Conservation (phyloP, 768 basidiomycete genomes). For the Pluteus cervinus region DNA sequence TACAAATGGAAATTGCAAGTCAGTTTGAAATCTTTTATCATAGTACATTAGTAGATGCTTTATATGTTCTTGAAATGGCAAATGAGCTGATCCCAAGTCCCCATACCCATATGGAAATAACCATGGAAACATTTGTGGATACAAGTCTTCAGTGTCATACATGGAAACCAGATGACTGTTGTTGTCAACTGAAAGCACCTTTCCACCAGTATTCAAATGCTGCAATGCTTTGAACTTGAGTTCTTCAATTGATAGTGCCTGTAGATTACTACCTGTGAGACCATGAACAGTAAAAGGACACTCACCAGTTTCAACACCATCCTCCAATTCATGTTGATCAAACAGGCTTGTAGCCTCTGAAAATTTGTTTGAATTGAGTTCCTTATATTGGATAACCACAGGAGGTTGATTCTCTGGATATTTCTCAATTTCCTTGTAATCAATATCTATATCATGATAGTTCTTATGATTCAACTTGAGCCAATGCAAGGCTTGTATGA, state of each 20-base stretch:
- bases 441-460: slow-evolving; percentile 17
- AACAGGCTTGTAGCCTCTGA: slow-evolving; percentile 7
- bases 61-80: slow-evolving; percentile 16
- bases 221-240: slow-evolving; percentile 17
- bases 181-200: slow-evolving; percentile 22
- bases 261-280: slow-evolving; percentile 14
- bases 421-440: slow-evolving; percentile 9
- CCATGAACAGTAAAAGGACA: slow-evolving; percentile 19
- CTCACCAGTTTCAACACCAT: slow-evolving; percentile 15
- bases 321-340: slow-evolving; percentile 15
- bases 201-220: slow-evolving; percentile 16
- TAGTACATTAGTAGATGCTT: slow-evolving; percentile 25
- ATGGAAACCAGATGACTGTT: slow-evolving; percentile 13
- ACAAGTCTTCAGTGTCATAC: slow-evolving; percentile 14
- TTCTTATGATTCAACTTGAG: slow-evolving; percentile 19
- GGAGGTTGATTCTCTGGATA: slow-evolving; percentile 11
- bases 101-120: slow-evolving; percentile 27
- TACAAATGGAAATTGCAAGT: slow-evolving; percentile 30
- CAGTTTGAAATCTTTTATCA: slow-evolving; percentile 31
- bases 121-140: slow-evolving; percentile 2
- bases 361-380: slow-evolving; percentile 5
- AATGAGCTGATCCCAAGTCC: slow-evolving; percentile 16
- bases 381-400: slow-evolving; percentile 11
- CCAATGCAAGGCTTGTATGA: slow-evolving; percentile 18
- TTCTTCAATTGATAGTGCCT: slow-evolving; percentile 3